Evolutionary conservation across 805 yeast genomes (phyloP), one percentile per base, ranked within the genome.

Genomic region (Schwanniomyces polymorphus): DNA sequence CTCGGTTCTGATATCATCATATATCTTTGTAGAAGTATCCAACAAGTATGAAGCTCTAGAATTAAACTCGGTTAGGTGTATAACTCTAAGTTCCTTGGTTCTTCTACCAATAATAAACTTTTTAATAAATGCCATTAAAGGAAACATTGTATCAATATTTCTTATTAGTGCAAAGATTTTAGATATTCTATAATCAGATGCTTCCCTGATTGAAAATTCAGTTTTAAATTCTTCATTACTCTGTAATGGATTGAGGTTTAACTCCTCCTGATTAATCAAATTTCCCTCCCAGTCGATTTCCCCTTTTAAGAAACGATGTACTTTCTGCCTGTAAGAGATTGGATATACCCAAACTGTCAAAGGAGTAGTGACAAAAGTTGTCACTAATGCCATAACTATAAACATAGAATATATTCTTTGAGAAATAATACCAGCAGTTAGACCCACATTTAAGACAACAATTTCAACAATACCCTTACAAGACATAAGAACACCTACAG

Each of bases 391-490:
- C 96, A 88, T 88, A 33, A 88, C 81, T 46, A 88, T 80, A 59
- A 88, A 86, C 91, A 88, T 88, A 14, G 91, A 84, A 61, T 81
- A 88, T 1, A 84, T 82, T 50, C 79, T 81, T 47, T 76, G 74
- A 4, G 82, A 72, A 43, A 88, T 81, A 45, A 88, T 88, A 0
- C 80, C 79, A 5, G 94, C 86, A 50, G 79, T 82, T 46, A 86
- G 72, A 42, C 96, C 96, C 21, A 85, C 82, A 37, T 80, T 82
- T 53, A 87, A 71, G 17, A 87, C 94, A 37, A 87, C 91, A 61
- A 87, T 84, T 65, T 87, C 95, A 21, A 87, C 94, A 52, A 87
- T 86, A 65, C 96, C 96, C 65, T 88, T 88, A 75, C 96, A 88
- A 6, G 92, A 86, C 94, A 88, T 88, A 55, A 88, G 72, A 21